Evolutionary conservation across 257 asterid species (phyloP).

Genomic region (Echites panduratus): DNA sequence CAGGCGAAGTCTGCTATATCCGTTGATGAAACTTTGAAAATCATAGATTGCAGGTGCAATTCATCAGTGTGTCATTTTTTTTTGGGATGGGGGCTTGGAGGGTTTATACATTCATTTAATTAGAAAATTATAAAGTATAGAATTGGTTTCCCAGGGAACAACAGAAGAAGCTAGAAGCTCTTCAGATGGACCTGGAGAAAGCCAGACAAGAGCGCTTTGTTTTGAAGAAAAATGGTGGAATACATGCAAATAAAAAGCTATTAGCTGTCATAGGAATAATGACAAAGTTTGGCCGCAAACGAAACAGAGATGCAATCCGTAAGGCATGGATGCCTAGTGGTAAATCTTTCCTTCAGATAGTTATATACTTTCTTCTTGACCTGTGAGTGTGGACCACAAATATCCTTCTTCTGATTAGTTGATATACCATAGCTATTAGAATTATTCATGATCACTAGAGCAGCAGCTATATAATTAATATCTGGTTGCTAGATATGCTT

Average conservation of each 20-base stretch:
- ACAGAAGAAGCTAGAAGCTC: constrained; percentile 59
- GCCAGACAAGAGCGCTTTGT: constrained; percentile 77
- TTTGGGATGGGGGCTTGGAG: constrained; percentile 2
- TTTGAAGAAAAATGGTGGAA: constrained; percentile 40
- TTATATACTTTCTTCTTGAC: background rate
- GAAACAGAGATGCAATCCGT: constrained; percentile 81
- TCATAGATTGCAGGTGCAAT: constrained; percentile 67
- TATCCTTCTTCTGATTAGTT: background rate
- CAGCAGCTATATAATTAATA: background rate
- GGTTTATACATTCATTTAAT: constrained; percentile 11
- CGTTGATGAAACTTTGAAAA: constrained; percentile 68
- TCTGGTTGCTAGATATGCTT: background rate
- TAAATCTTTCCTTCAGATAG: constrained; percentile 17
- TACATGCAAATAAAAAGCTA: constrained; percentile 47
- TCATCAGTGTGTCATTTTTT: background rate
- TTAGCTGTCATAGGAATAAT: constrained; percentile 70
- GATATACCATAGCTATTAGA: background rate
- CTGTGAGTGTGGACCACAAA: background rate
- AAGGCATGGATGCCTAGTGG: constrained; percentile 92
- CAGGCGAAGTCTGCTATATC: constrained; percentile 75
- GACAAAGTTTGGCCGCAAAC: constrained; percentile 69
- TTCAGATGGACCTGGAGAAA: constrained; percentile 58
- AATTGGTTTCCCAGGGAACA: constrained; percentile 56
- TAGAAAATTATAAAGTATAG: constrained; percentile 3
- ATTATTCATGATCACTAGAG: background rate